These are phyloP conservation scores for Lactarius indigo DNA, from an alignment of 768 basidiomycete species.

Conservation along the genomic window DNA sequence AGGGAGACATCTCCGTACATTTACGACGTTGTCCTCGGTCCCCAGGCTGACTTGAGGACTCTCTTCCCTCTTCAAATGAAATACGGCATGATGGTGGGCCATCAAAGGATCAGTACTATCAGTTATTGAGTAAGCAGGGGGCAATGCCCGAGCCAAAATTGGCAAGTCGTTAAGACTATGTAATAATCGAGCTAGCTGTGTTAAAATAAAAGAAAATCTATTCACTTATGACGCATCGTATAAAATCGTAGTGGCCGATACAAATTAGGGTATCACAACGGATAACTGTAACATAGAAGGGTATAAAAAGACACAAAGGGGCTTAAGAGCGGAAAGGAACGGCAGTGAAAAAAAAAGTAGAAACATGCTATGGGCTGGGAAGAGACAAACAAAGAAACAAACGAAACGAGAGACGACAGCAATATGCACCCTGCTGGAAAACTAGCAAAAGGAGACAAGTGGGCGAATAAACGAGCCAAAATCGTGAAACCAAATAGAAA, in stretches of 20 bases:
- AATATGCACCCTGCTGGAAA: neutral
- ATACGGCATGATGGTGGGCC: neutral
- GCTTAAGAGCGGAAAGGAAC: too few species aligned
- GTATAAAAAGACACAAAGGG: neutral
- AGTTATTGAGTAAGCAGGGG: too few species aligned
- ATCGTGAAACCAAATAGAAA: neutral
- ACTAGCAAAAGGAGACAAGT: neutral
- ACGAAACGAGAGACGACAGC: neutral
- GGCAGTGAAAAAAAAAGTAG: neutral
- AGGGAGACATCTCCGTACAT: neutral
- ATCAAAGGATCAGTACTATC: too few species aligned
- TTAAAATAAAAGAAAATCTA: too few species aligned
- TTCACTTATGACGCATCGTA: too few species aligned
- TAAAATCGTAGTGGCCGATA: neutral
- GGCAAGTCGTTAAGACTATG: too few species aligned
- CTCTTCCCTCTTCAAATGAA: neutral
- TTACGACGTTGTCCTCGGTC: neutral
- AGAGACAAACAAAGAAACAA: neutral
- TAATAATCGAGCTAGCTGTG: too few species aligned
- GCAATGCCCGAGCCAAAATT: too few species aligned
- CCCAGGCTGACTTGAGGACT: neutral
- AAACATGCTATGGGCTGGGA: neutral
- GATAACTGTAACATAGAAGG: neutral
- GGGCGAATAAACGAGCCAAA: neutral
- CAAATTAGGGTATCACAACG: neutral